Evolutionary conservation across 306 rosid species (phyloP), one percentile per base, ranked within the genome.

Genomic region (Canavalia gladiata): DNA sequence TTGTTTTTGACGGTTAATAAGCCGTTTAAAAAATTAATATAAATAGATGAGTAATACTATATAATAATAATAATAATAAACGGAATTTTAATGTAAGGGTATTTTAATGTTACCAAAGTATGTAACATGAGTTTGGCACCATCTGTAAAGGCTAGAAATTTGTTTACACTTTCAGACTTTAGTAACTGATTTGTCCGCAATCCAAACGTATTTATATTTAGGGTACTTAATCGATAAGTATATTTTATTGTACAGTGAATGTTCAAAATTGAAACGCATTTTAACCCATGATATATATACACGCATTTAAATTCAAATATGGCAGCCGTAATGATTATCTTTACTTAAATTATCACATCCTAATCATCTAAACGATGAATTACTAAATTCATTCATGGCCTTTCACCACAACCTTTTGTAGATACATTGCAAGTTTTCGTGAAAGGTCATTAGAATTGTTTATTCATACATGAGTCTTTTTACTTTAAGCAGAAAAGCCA

Each of bases 391-490:
- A 39, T 25, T 25, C 66, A 55, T 8, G 52, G 46, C 77, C 25
- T 34, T 35, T 52, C 5, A 41, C 50, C 13, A 18, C 30, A 8
- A n/a, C 55, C 10, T 57, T 25, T 56, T 13, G 45, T 13, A 51
- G 10, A 39, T 41, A 1, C 29, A 43, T 34, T n/a, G 39, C 29
- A 33, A 46, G 11, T 47, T 67, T 18, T 47, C 11, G 10, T 33
- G 80, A 76, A 34, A 76, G 35, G 72, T 64, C 62, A 33, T 13
- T 42, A 55, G 49, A 35, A 29, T 59, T 41, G 62, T 45, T 59
- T 43, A 2, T 25, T 51, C 31, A 55, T 39, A 2, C 25, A 41
- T 39, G 25, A 31, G 34, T 11, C 7, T 33, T 65, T 65, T 71
- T 45, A 6, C n/a, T 72, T 72, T 13, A 35, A 72, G n/a, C 13